These are phyloP conservation scores for Trichoderma virens DNA, from an alignment of 495 filamentous ascomycete species.

Conservation along the genomic window DNA sequence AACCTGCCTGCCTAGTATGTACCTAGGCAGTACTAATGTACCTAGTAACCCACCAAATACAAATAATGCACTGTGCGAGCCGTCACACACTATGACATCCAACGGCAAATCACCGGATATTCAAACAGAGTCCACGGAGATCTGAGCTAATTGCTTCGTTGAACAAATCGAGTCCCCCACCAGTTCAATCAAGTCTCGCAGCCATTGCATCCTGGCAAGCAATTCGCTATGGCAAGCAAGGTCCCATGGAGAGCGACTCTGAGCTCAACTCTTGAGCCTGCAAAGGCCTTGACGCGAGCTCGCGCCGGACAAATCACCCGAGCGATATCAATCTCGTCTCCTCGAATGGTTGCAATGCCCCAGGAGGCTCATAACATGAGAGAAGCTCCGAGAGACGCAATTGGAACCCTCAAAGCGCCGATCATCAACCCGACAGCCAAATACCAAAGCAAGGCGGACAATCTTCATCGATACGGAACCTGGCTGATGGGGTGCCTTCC, in stretches of 20 bases:
- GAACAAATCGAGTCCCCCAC: neutral
- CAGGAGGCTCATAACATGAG: constrained; percentile 63
- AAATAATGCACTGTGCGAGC: no score
- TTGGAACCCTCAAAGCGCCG: constrained; percentile 59
- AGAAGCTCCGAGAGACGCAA: constrained; percentile 45
- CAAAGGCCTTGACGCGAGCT: constrained; percentile 28
- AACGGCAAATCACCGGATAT: neutral
- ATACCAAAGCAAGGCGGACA: constrained; percentile 72
- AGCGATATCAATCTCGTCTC: constrained; percentile 50
- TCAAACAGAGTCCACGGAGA: neutral
- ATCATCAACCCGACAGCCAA: constrained; percentile 91
- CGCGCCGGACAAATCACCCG: constrained; percentile 27
- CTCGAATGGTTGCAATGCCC: constrained; percentile 40
- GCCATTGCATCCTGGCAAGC: neutral
- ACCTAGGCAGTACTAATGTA: neutral
- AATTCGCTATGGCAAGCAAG: constrained; percentile 54
- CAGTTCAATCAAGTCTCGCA: constrained; percentile 24
- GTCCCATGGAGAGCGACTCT: constrained; percentile 55
- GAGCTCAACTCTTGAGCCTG: constrained; percentile 50
- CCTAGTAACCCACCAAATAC: neutral
- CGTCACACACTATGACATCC: no score
- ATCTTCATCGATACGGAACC: constrained; percentile 86
- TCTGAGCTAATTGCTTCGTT: neutral
- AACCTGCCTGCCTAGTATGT: neutral
- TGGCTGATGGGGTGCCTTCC: constrained; percentile 95